These are phyloP conservation scores for Fonsecaea erecta DNA, from an alignment of 2,329 filamentous ascomycete species.

Conservation along the genomic window DNA sequence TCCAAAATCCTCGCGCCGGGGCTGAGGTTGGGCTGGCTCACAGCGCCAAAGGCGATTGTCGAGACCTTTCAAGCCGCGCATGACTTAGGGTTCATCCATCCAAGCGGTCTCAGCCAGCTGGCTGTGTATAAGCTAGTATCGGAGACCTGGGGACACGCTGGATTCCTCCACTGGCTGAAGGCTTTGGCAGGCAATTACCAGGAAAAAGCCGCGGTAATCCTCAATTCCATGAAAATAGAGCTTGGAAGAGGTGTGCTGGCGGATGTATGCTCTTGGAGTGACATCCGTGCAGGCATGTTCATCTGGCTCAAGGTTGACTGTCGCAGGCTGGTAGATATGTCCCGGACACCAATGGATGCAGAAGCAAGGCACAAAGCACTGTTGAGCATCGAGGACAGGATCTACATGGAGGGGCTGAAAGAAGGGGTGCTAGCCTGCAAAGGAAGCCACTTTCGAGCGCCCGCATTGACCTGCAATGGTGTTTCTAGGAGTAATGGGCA, in stretches of 20 bases:
- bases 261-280: neutral
- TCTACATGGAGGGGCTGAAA: neutral
- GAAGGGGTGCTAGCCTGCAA: neutral
- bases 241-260: neutral
- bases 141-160: constrained; percentile 9
- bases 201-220: neutral
- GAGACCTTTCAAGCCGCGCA: constrained; percentile 13
- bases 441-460: neutral
- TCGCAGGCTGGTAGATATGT: neutral
- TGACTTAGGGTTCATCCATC: constrained; percentile 7
- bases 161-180: constrained; percentile 6
- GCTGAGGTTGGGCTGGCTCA: constrained; percentile 9
- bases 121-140: constrained; percentile 22
- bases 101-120: constrained; percentile 28
- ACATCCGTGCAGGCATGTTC: neutral
- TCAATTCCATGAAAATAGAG: neutral
- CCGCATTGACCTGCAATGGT: neutral
- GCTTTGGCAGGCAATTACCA: constrained; percentile 7
- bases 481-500: neutral
- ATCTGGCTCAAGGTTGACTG: neutral
- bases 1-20: constrained; percentile 7
- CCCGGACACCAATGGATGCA: neutral
- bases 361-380: neutral
- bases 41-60: constrained; percentile 4
- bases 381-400: neutral